Percentiles rank a stretch among this genome's conserved stretches.
phyloP scores from a whole-genome alignment of 2,329 filamentous ascomycete genomes.

The Geosmithia putterillii region DNA sequence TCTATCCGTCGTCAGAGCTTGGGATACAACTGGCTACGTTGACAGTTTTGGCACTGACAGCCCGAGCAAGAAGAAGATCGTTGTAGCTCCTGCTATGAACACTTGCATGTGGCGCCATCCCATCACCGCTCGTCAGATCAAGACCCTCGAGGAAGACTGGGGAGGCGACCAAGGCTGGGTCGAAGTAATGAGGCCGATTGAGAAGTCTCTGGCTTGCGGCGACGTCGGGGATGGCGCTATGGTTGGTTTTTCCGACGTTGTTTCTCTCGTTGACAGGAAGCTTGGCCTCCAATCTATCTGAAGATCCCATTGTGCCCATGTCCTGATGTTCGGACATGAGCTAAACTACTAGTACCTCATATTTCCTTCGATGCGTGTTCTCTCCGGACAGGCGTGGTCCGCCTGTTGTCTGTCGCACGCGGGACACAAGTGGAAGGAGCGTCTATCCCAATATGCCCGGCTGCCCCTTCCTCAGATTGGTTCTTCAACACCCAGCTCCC shows the following conservation, averaged over 20 bases:
- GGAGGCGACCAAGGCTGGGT: constrained; percentile 30
- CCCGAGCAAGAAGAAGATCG: constrained; percentile 46
- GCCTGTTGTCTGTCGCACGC: neutral
- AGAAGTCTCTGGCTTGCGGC: constrained; percentile 70
- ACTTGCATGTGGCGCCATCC: constrained; percentile 84
- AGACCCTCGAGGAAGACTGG: constrained; percentile 64
- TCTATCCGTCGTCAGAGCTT: constrained; percentile 65
- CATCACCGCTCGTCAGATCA: constrained; percentile 61
- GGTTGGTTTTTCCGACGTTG: constrained; percentile 69
- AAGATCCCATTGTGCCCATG: neutral
- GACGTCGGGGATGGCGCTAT: constrained; percentile 76
- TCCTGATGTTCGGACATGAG: neutral
- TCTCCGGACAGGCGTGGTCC: neutral
- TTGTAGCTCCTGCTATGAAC: constrained; percentile 80
- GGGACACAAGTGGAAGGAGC: neutral
- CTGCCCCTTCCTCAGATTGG: neutral
- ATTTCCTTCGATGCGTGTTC: neutral
- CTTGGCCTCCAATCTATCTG: constrained; percentile 14
- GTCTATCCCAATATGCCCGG: neutral
- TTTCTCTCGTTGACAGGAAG: constrained; percentile 46
- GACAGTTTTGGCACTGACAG: constrained; percentile 50
- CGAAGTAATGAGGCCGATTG: constrained; percentile 56
- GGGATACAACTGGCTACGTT: constrained; percentile 48
- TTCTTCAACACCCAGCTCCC: neutral
- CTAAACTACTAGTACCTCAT: neutral